phyloP scores from a whole-genome alignment of 306 rosid genomes.

The Betula pendula region DNA sequence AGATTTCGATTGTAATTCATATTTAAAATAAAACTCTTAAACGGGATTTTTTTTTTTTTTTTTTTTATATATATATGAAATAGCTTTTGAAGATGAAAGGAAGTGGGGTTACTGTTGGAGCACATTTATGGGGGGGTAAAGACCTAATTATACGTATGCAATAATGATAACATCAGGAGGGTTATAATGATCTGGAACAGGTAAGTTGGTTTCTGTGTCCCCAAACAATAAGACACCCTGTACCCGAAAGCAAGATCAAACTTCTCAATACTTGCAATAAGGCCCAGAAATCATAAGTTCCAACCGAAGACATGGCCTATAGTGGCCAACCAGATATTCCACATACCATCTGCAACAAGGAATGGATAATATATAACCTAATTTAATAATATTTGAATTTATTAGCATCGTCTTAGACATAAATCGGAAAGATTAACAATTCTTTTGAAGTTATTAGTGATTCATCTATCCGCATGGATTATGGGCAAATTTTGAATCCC shows the following conservation, averaged over 20 bases:
- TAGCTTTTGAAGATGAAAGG: not conserved
- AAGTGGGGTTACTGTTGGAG: conserved; percentile 42
- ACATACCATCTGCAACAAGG: conserved; percentile 36
- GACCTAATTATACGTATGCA: conserved; percentile 30
- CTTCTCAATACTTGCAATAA: conserved; percentile 24
- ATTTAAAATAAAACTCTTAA: too few species aligned
- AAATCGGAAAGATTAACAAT: too few species aligned
- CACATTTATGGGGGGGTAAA: conserved; percentile 28
- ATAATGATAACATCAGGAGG: conserved; percentile 24
- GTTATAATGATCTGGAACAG: conserved; percentile 31
- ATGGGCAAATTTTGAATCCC: too few species aligned
- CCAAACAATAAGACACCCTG: conserved; percentile 46
- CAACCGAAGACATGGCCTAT: conserved; percentile 27
- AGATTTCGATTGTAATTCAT: too few species aligned
- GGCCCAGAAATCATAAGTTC: conserved; percentile 29
- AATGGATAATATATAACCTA: conserved; percentile 3
- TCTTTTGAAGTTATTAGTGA: not conserved
- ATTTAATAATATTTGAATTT: not conserved
- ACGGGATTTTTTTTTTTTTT: too few species aligned
- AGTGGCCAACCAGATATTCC: conserved; percentile 65
- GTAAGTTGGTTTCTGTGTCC: conserved; percentile 48
- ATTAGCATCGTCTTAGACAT: not conserved
- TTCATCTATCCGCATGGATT: too few species aligned
- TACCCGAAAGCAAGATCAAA: conserved; percentile 63
- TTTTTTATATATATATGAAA: too few species aligned